A percentile compares a stretch with the other conserved stretches of the same genome.
Conservation (phyloP, 768 basidiomycete species). For the Boletus huronensis region DNA sequence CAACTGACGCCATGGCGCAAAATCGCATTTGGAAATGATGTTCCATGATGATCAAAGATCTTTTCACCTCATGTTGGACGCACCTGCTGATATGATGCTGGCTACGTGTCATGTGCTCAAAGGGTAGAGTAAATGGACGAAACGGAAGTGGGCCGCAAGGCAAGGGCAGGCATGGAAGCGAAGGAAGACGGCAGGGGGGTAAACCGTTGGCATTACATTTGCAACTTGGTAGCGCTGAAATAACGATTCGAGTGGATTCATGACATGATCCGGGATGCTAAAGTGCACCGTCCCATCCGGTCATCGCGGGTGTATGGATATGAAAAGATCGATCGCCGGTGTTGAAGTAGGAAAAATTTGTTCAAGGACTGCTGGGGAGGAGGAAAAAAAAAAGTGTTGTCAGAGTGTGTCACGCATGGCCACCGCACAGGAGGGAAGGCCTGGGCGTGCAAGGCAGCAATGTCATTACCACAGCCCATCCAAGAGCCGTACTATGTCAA, state of each 20-base stretch:
- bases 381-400: neutral
- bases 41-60: conserved; percentile 30
- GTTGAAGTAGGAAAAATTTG: conserved; percentile 21
- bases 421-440: neutral
- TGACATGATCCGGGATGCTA: conserved; percentile 33
- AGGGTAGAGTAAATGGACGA: conserved; percentile 20
- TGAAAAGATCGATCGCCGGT: conserved; percentile 24
- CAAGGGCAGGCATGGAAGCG: conserved; percentile 24
- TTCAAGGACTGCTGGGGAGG: conserved; percentile 11
- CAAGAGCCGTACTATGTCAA: conserved; percentile 20
- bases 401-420: conserved; percentile 2
- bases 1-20: conserved; percentile 23
- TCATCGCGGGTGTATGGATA: conserved; percentile 32
- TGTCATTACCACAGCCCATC: too few species aligned
- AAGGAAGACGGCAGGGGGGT: conserved; percentile 16
- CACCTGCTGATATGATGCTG: conserved; percentile 30
- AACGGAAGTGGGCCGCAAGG: conserved; percentile 26
- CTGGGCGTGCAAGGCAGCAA: too few species aligned
- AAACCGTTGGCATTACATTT: conserved; percentile 17
- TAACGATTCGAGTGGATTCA: too few species aligned
- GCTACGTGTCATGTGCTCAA: conserved; percentile 27
- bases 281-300: conserved; percentile 24
- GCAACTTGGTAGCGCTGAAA: too few species aligned
- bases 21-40: conserved; percentile 21
- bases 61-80: conserved; percentile 31